Conservation (phyloP, 148 eudicot genomes). For the Rhododendron vialii region DNA sequence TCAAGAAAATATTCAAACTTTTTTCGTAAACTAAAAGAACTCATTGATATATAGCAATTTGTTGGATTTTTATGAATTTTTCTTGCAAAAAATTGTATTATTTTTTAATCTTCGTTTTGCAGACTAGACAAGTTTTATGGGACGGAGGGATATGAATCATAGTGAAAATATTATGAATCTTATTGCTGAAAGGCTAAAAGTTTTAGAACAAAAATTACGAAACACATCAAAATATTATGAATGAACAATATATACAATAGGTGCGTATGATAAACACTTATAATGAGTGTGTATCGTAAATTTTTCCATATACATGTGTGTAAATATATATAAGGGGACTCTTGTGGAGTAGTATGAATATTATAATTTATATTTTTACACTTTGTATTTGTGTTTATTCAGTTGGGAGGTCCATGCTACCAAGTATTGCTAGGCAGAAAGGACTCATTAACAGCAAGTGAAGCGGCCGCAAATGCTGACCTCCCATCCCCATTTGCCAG, state of each 20-base stretch:
- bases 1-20: too few species aligned
- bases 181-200: too few species aligned
- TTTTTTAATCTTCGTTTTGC: not conserved
- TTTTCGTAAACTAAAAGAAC: not conserved
- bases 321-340: too few species aligned
- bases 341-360: not conserved
- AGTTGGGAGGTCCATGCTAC: conserved; percentile 52
- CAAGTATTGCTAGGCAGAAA: conserved; percentile 47
- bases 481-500: conserved; percentile 31
- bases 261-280: too few species aligned
- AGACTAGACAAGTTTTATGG: not conserved
- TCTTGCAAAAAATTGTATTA: not conserved
- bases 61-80: too few species aligned
- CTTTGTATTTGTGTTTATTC: not conserved
- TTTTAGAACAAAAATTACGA: too few species aligned
- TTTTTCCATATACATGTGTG: too few species aligned
- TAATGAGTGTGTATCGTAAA: too few species aligned
- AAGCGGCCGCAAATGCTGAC: conserved; percentile 22
- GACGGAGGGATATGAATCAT: not conserved
- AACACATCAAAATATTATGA: too few species aligned
- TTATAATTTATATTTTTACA: not conserved
- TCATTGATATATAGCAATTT: not conserved
- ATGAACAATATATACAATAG: too few species aligned
- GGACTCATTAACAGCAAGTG: conserved; percentile 37
- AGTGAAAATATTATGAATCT: too few species aligned